phyloP scores from a whole-genome alignment of 371 early-diverging fungal genomes.

The Funneliformis caledonium region DNA sequence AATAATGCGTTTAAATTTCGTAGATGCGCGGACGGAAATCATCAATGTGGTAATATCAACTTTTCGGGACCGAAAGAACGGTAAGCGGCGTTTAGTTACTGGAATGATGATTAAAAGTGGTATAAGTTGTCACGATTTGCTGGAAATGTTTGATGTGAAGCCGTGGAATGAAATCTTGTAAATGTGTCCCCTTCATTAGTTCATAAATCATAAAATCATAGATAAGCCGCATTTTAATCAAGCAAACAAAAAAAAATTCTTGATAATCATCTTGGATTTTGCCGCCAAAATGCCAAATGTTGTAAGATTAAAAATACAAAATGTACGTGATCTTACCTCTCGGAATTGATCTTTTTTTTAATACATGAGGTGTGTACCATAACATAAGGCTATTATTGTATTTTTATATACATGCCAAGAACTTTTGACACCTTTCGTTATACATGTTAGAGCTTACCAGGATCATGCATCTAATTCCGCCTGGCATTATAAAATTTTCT shows the following conservation, averaged over 20 bases:
- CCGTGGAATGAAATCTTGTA: too few species aligned
- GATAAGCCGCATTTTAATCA: not conserved
- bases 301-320: not conserved
- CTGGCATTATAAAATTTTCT: too few species aligned
- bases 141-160: not conserved
- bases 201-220: too few species aligned
- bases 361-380: too few species aligned
- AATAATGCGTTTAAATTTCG: not conserved
- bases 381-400: too few species aligned
- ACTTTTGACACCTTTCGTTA: not conserved
- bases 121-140: not conserved
- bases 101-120: not conserved
- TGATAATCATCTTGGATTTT: not conserved
- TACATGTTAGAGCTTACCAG: not conserved
- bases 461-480: too few species aligned
- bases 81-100: not conserved
- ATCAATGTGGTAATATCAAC: not conserved
- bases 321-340: not conserved
- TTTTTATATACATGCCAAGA: not conserved
- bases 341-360: too few species aligned
- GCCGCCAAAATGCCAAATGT: not conserved
- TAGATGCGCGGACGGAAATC: not conserved
- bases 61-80: not conserved
- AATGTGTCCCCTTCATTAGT: not conserved
- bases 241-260: not conserved